A percentile compares a stretch with the other conserved stretches of the same genome.
Conservation (phyloP, 768 basidiomycete species). For the Podaxis sp. region DNA sequence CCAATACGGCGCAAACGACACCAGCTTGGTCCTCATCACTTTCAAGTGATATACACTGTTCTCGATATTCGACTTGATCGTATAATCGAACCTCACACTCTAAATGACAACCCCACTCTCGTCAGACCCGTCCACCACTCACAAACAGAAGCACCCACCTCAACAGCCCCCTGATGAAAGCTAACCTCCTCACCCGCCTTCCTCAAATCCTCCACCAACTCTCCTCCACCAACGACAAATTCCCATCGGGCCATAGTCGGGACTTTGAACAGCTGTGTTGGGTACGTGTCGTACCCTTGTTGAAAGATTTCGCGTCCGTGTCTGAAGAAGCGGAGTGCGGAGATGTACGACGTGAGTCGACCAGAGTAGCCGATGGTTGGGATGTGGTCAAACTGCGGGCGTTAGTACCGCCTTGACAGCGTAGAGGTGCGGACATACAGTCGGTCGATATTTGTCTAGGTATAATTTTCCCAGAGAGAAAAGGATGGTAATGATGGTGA, state of each 20-base stretch:
- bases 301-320: constrained; percentile 22
- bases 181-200: constrained; percentile 20
- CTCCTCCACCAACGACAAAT: constrained; percentile 26
- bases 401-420: background rate
- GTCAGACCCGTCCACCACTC: background rate
- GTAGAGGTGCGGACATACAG: background rate
- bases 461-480: background rate
- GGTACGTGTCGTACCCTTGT: constrained; percentile 24
- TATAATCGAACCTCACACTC: constrained; percentile 1
- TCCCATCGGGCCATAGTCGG: constrained; percentile 23
- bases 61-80: background rate
- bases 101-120: background rate
- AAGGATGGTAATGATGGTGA: background rate
- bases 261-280: constrained; percentile 25
- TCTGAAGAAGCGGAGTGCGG: constrained; percentile 21
- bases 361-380: constrained; percentile 25
- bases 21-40: background rate
- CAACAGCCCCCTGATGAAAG: background rate
- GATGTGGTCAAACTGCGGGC: constrained; percentile 9
- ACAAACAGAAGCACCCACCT: background rate
- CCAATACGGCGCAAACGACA: constrained; percentile 4
- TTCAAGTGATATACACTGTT: background rate
- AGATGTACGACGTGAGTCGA: constrained; percentile 23
- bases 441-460: background rate
- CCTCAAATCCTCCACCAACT: constrained; percentile 29